phyloP scores from a whole-genome alignment of 805 yeast genomes.

The Yarrowia sp. region DNA sequence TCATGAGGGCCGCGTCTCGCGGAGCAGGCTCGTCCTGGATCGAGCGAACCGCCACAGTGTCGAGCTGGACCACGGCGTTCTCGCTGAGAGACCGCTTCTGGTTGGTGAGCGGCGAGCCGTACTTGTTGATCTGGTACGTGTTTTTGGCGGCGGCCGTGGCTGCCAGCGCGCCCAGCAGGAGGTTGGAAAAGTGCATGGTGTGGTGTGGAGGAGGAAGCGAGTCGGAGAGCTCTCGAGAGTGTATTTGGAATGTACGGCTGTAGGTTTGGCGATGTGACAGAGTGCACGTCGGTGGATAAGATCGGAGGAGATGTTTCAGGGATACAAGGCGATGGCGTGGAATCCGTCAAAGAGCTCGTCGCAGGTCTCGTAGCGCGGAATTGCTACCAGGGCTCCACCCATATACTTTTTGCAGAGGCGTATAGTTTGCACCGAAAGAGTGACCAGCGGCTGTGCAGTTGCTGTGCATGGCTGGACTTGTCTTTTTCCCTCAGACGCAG shows the following conservation, averaged over 20 bases:
- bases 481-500: conserved; percentile 7
- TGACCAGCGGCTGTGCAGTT: conserved; percentile 20
- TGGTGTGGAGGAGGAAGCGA: background rate
- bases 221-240: background rate
- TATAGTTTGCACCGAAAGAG: background rate
- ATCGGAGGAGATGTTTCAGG: no score
- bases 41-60: background rate
- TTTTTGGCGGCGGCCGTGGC: conserved; percentile 11
- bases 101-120: conserved; percentile 14
- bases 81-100: conserved; percentile 10
- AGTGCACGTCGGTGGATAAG: no score
- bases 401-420: background rate
- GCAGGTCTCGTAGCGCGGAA: no score
- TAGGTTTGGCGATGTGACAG: background rate
- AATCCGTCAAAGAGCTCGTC: no score
- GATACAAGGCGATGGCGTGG: no score
- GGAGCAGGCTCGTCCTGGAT: conserved; percentile 6
- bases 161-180: conserved; percentile 5
- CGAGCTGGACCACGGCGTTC: conserved; percentile 12
- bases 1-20: background rate
- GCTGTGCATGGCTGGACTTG: conserved; percentile 21
- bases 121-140: conserved; percentile 23
- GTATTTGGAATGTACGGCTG: conserved; percentile 2
- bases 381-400: background rate
- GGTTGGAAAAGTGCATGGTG: conserved; percentile 12